Conservation (phyloP, 2,329 filamentous ascomycete genomes). For the Annulohypoxylon truncatum region DNA sequence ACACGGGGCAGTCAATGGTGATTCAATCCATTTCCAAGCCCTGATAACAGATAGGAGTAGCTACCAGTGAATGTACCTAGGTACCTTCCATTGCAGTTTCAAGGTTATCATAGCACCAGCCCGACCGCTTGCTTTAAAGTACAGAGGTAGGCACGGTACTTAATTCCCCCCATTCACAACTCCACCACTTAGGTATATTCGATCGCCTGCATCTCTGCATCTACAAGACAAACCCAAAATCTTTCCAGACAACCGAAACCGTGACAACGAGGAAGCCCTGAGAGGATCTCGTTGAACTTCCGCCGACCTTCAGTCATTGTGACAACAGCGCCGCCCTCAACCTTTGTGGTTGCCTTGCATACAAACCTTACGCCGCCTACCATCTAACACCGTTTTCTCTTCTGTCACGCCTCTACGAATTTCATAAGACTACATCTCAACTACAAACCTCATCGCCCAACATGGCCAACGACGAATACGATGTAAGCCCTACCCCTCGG, state of each 20-base stretch:
- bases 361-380: neutral
- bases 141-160: constrained; percentile 29
- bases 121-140: constrained; percentile 34
- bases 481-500: constrained; percentile 73
- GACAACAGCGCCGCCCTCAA: constrained; percentile 35
- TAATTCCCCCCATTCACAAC: constrained; percentile 39
- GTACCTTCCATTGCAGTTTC: constrained; percentile 16
- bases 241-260: constrained; percentile 24
- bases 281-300: constrained; percentile 12
- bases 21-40: constrained; percentile 5
- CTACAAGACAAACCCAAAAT: constrained; percentile 34
- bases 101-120: constrained; percentile 22
- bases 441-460: constrained; percentile 52
- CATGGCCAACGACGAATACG: constrained; percentile 99
- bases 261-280: constrained; percentile 22
- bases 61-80: neutral
- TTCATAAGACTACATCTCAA: constrained; percentile 32
- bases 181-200: constrained; percentile 35
- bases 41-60: constrained; percentile 11
- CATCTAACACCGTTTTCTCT: constrained; percentile 17
- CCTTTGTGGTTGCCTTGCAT: constrained; percentile 32
- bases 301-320: constrained; percentile 6
- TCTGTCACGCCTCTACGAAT: constrained; percentile 14
- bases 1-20: neutral
- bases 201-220: constrained; percentile 35